Evolutionary conservation across 306 rosid species (phyloP), one percentile per base, ranked within the genome.

Genomic region (Myrica gale): DNA sequence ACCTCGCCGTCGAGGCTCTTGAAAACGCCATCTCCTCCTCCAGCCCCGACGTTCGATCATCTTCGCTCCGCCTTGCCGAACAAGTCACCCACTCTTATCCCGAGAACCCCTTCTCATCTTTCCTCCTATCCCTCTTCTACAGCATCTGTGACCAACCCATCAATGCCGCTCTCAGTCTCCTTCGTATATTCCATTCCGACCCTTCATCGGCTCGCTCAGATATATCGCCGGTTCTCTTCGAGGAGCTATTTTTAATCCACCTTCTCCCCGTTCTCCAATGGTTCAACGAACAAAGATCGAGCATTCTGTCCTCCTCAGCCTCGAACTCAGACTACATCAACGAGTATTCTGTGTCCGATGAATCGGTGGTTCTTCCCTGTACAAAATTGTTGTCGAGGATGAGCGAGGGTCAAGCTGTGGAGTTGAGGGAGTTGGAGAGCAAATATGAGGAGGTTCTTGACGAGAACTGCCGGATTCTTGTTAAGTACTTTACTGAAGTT

Each of bases 131-230:
- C 55, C 93, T 93, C 78, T 44, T 82, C 66, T 81, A 81, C 82
- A 72, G 82, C 68, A 90, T 91, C 83, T n/a, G 66, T 3, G 75
- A 80, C 78, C 88, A 81, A 26, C 79, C 67, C 1, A 42, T 68
- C 21, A 80, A 89, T 23, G 84, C 96, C 51, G 88, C 96, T 63
- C 47, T 80, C 10, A 19, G 72, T 63, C 82, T 93, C 78, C 87
- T 93, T 53, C 81, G 71, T 52, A 60, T 91, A 67, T 93, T 91
- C 82, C 52, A 56, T 32, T 61, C 79, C 5, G 76, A 69, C 57
- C 92, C 97, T 60, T 76, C 88, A 6, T 83, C 86, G 21, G 89
- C 96, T 15, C 79, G 98, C 41, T 85, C 86, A 0, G 96, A 93
- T 67, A 70, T 93, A 51, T 91, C 97, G 3, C 91, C 98, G 1